These are phyloP conservation scores for Solanum boliviense DNA, from an alignment of 257 asterid genomes.

Conservation along the genomic window DNA sequence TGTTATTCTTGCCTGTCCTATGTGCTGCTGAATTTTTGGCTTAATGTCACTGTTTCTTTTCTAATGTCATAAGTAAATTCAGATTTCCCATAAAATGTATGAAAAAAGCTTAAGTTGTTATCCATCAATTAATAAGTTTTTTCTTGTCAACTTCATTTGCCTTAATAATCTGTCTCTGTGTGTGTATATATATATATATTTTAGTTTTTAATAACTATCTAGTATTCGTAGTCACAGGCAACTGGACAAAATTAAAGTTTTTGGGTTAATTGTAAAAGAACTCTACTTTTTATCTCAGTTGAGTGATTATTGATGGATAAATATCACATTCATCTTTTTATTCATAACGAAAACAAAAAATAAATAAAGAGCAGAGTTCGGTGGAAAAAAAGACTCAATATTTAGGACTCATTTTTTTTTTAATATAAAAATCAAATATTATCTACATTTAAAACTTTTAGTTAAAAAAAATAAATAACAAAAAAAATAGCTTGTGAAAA, in stretches of 20 bases:
- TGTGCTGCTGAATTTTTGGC: background rate
- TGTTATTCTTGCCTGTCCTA: background rate
- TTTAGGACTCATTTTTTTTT: background rate
- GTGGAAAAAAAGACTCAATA: background rate
- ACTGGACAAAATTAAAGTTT: background rate
- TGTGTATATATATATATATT: too few species aligned
- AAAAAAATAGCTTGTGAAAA: background rate
- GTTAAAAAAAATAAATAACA: background rate
- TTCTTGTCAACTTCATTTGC: background rate
- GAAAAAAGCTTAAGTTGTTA: background rate
- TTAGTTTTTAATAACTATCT: too few species aligned
- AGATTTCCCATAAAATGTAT: background rate
- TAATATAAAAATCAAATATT: background rate
- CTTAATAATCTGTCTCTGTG: background rate
- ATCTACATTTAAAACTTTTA: background rate
- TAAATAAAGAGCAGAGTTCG: background rate
- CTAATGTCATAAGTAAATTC: background rate
- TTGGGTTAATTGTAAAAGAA: background rate
- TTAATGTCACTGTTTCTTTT: background rate
- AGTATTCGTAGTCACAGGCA: background rate
- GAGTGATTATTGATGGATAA: background rate
- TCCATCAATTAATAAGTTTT: background rate
- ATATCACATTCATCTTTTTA: background rate
- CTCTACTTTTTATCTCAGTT: background rate
- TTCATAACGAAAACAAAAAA: background rate